A percentile compares a stretch with the other conserved stretches of the same genome.
These are phyloP conservation scores for Pythium aquatile DNA, from an alignment of 352 stramenopile genomes.

Conservation along the genomic window DNA sequence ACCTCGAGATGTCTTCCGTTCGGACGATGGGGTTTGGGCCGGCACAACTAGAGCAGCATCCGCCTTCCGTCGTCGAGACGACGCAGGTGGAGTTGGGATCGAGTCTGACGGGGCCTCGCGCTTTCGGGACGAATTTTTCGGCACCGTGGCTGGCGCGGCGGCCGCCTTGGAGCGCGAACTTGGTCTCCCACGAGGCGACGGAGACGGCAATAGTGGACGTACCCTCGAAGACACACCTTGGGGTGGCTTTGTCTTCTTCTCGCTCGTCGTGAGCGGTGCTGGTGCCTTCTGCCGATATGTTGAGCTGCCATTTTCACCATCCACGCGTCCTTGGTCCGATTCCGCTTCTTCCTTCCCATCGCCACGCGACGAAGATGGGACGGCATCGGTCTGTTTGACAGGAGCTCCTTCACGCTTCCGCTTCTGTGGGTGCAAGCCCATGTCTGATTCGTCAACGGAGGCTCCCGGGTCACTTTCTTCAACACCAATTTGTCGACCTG, in stretches of 20 bases:
- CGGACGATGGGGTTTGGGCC: not conserved
- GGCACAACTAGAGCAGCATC: slow-evolving; percentile 7
- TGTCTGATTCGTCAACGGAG: not conserved
- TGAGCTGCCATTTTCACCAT: not conserved
- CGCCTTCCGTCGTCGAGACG: slow-evolving; percentile 5
- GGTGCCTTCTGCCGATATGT: slow-evolving; percentile 25
- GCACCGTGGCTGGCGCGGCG: not conserved
- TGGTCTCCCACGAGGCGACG: slow-evolving; percentile 17
- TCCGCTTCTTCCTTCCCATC: slow-evolving; percentile 2
- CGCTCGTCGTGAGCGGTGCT: slow-evolving; percentile 2
- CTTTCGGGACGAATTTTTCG: slow-evolving; percentile 18
- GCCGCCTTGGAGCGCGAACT: slow-evolving; percentile 7
- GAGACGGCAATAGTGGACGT: slow-evolving; percentile 1
- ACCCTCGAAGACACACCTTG: not conserved
- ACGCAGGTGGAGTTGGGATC: not conserved
- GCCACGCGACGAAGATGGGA: not conserved
- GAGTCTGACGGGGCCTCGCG: not conserved
- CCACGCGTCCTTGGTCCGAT: not conserved
- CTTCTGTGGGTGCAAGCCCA: slow-evolving; percentile 18
- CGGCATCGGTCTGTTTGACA: not conserved
- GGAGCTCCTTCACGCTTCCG: slow-evolving; percentile 27
- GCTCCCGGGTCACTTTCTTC: not conserved
- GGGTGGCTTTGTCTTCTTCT: slow-evolving; percentile 12
- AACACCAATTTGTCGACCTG: not conserved
- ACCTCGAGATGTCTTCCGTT: slow-evolving; percentile 12